Evolutionary conservation across 1,139 yeast genomes (phyloP).

Genomic region (Yamadazyma sp.): DNA sequence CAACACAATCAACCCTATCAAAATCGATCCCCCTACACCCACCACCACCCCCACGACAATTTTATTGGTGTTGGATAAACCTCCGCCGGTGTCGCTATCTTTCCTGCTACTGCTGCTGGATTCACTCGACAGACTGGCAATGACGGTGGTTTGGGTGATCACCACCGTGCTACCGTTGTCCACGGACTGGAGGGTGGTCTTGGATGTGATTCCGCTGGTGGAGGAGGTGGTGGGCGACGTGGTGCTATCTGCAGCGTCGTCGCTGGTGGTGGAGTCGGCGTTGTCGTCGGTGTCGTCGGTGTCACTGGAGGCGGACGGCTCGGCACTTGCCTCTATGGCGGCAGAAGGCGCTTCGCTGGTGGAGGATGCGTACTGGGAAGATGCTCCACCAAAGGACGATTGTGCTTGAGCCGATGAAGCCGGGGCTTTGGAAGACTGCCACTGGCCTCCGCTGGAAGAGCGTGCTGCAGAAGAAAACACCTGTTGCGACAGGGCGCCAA

Average conservation of each 20-base stretch:
- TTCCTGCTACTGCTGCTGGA: constrained; percentile 15
- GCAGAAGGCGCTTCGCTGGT: constrained; percentile 1
- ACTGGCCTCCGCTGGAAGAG: constrained; percentile 3
- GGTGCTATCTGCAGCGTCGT: not conserved
- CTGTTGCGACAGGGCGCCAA: too few relatives aligned
- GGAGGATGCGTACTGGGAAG: constrained; percentile 2
- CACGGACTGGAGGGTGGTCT: constrained; percentile 33
- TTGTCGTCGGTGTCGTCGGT: not conserved
- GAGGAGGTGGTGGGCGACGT: not conserved
- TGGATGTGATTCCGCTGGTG: constrained; percentile 12
- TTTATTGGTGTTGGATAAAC: constrained; percentile 44
- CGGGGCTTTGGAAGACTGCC: not conserved
- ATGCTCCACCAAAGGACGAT: not conserved
- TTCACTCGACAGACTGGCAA: constrained; percentile 30
- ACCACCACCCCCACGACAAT: constrained; percentile 54
- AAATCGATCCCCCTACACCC: constrained; percentile 49
- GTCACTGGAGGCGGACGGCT: not conserved
- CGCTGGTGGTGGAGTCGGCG: not conserved
- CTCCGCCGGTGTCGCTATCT: constrained; percentile 19
- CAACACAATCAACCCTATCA: constrained; percentile 36
- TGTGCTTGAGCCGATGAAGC: not conserved
- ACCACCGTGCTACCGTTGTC: constrained; percentile 39
- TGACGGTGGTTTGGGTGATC: constrained; percentile 39
- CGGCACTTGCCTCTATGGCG: constrained; percentile 2
- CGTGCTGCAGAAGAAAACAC: too few relatives aligned